Percentiles rank a stretch among this genome's conserved stretches.
Conservation (phyloP, 2,329 filamentous ascomycete genomes). For the Elsinoe fawcettii region DNA sequence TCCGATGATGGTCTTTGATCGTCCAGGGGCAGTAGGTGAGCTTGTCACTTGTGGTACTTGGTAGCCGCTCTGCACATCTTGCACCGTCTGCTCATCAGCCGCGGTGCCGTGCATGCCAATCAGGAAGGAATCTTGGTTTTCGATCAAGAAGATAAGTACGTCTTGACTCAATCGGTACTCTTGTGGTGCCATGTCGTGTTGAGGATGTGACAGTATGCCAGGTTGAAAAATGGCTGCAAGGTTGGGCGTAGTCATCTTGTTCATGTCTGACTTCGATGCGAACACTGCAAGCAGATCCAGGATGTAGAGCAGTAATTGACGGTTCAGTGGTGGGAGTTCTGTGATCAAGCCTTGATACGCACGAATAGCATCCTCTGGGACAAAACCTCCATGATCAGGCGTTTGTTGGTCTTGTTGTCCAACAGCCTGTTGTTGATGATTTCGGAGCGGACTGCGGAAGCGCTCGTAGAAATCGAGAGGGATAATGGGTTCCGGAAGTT, state of each 20-base stretch:
- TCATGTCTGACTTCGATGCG: conserved; percentile 90
- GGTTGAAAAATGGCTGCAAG: conserved; percentile 96
- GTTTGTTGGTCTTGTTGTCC: conserved; percentile 56
- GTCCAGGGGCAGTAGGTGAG: conserved; percentile 34
- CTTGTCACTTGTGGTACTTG: conserved; percentile 44
- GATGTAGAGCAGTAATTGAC: conserved; percentile 90
- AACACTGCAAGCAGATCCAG: conserved; percentile 94
- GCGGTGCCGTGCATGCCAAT: conserved; percentile 98
- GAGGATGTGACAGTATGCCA: conserved; percentile 86
- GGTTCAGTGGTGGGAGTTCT: conserved; percentile 83
- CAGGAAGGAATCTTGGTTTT: conserved; percentile 96
- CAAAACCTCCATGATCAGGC: conserved; percentile 65
- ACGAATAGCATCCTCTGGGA: conserved; percentile 66
- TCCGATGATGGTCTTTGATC: conserved; percentile 51
- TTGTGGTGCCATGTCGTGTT: conserved; percentile 88
- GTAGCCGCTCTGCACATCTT: conserved; percentile 59
- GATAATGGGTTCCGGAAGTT: conserved; percentile 92
- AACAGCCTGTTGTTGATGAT: conserved; percentile 61
- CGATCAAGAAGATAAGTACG: conserved; percentile 93
- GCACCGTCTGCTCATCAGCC: conserved; percentile 73
- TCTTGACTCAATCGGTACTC: conserved; percentile 95
- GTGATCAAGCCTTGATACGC: conserved; percentile 88
- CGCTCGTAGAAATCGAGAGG: conserved; percentile 86
- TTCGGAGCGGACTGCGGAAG: conserved; percentile 75
- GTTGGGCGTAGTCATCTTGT: conserved; percentile 94